phyloP scores from a whole-genome alignment of 495 filamentous ascomycete genomes.

The Aspergillus avenaceus region DNA sequence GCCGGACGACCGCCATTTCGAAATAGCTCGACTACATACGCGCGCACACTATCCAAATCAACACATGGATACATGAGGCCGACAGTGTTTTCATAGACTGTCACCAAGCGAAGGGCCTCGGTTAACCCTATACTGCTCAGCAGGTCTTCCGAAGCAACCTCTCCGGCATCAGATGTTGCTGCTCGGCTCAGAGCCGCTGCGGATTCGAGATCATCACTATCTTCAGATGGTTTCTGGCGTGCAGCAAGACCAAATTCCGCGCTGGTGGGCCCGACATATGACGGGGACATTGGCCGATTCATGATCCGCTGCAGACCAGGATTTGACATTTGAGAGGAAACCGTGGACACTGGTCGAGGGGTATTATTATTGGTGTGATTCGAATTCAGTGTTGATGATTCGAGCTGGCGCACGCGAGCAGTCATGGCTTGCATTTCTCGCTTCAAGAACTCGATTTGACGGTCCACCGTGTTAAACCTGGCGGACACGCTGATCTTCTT shows the following conservation, averaged over 20 bases:
- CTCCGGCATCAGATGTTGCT: constrained; percentile 11
- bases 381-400: constrained; percentile 10
- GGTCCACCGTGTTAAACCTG: constrained; percentile 25
- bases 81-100: constrained; percentile 73
- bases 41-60: constrained; percentile 58
- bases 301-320: constrained; percentile 29
- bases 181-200: constrained; percentile 18
- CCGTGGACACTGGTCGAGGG: constrained; percentile 2
- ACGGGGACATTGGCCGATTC: constrained; percentile 32
- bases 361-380: constrained; percentile 4
- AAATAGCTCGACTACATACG: constrained; percentile 42
- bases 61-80: constrained; percentile 81
- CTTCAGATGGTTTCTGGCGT: constrained; percentile 8
- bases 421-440: constrained; percentile 30
- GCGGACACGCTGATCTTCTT: constrained; percentile 14
- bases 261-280: constrained; percentile 39
- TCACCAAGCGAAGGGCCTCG: constrained; percentile 65
- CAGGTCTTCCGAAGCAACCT: constrained; percentile 12
- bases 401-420: constrained; percentile 29
- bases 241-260: constrained; percentile 37
- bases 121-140: constrained; percentile 35
- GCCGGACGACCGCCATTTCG: constrained; percentile 53
- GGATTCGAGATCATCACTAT: constrained; percentile 20
- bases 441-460: constrained; percentile 26
- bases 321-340: constrained; percentile 7